These are phyloP conservation scores for Jacaranda mimosifolia DNA, from an alignment of 257 asterid genomes.

Conservation along the genomic window DNA sequence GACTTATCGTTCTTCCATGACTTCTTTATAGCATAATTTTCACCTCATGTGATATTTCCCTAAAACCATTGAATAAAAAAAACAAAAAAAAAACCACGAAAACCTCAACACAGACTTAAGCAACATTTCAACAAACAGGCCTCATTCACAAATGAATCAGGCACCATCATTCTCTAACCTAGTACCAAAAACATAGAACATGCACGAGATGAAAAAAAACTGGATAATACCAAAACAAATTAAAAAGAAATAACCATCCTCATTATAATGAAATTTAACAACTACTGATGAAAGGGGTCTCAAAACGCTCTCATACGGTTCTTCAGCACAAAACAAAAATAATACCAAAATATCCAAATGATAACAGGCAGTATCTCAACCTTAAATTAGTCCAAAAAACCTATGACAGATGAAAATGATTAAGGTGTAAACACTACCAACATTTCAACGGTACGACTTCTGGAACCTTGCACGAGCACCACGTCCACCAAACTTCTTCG, in stretches of 20 bases:
- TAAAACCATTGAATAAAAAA: too few species aligned
- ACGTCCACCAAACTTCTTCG: conserved; percentile 94
- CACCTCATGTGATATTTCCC: too few species aligned
- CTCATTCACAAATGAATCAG: neutral
- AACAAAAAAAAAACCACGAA: too few species aligned
- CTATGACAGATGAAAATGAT: neutral
- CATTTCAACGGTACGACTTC: conserved; percentile 70
- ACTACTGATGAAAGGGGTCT: neutral
- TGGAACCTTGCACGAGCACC: conserved; percentile 93
- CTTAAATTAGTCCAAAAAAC: conserved; percentile 23
- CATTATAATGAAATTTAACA: conserved; percentile 20
- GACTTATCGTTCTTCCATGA: too few species aligned
- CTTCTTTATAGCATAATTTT: too few species aligned
- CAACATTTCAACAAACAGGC: too few species aligned
- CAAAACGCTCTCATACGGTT: conserved; percentile 15
- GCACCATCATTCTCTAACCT: neutral
- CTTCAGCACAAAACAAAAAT: conserved; percentile 4
- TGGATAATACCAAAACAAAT: neutral
- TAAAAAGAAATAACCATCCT: neutral
- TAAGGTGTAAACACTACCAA: conserved; percentile 17
- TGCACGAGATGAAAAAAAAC: too few species aligned
- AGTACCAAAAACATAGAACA: too few species aligned
- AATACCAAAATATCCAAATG: conserved; percentile 20
- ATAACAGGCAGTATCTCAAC: conserved; percentile 9
- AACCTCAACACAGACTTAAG: too few species aligned